Base-by-base conservation (phyloP, 306 rosid species). In the Vigna reflexopilosa region DNA sequence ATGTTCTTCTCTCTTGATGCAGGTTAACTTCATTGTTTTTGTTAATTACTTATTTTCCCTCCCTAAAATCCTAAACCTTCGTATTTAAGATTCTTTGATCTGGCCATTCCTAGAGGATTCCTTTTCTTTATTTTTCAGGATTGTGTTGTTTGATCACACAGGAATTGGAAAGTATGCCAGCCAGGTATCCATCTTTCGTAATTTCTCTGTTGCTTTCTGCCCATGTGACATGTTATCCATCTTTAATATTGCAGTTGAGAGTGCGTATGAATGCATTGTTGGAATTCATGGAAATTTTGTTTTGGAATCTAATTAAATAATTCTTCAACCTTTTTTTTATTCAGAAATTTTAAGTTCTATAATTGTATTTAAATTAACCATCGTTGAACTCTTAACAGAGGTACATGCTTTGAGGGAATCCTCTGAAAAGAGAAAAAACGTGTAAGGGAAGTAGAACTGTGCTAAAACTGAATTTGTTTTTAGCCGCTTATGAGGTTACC, bases 141-240 rank as follows among this genome's bases (percentile, higher is more conserved):
- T 51, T 94, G 98, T 64, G 80, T 94, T 66, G 83, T 84, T 32
- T 84, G 90, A 30, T 77, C 82, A 17, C 73, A 89, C 82, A 86
- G 96, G 83, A 82, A 90, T 44, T 94, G 97, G 97, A 94, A 92
- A 81, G 74, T 83, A 78, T 94, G 98, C 64, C 98, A 94, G 55
- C 32, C 9, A 42, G 94, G 97, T 94, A 73, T 64, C 36, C 9
- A 9, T 36, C 16, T 71, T 68, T 49, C 54, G 3, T 66, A 19
- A 38, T 7, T 2, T 54, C 40, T 55, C 26, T 28, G 24, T 34
- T 24, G 5, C 4, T 63, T 22, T 49, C 5, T 2, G 51, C 22
- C 15, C 14, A 12, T 4, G 30, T 7, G 15, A 14, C 36, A 42
- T 36, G 36, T 32, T 58, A 0, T 51, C 40, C 20, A 40, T 9